Percentiles rank a stretch among this genome's conserved stretches.
phyloP scores from a whole-genome alignment of 257 asterid species.

The Leonotis leonurus region DNA sequence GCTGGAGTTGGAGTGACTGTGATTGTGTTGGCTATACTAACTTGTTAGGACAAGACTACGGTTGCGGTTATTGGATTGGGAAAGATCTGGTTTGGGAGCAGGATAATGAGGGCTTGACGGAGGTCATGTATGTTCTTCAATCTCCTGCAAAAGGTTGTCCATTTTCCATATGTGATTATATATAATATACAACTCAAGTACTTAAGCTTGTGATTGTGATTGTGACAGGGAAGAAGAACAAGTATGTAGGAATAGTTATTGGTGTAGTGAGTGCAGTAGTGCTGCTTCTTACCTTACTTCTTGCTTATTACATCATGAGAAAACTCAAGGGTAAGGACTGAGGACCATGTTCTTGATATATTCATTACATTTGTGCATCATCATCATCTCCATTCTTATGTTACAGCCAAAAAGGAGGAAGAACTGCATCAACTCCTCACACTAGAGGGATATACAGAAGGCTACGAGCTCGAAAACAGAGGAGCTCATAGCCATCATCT shows the following conservation, averaged over 20 bases:
- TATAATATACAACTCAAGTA: neutral
- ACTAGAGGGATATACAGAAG: neutral
- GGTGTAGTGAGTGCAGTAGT: neutral
- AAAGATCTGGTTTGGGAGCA: constrained; percentile 22
- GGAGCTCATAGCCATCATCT: neutral
- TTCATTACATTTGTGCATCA: neutral
- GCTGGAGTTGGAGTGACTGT: constrained; percentile 27
- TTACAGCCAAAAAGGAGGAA: neutral
- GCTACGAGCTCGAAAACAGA: neutral
- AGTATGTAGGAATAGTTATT: constrained; percentile 11
- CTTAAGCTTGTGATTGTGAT: no score
- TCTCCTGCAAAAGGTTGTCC: neutral
- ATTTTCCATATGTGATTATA: neutral
- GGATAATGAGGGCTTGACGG: constrained; percentile 6
- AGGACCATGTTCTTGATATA: neutral
- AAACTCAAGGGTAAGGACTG: neutral
- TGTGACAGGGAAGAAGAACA: neutral
- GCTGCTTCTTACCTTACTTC: constrained; percentile 1
- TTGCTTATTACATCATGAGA: constrained; percentile 13
- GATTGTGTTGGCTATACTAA: constrained; percentile 24
- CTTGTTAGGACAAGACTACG: neutral
- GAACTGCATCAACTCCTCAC: neutral
- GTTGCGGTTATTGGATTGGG: constrained; percentile 34
- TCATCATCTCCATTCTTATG: neutral
- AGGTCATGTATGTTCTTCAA: constrained; percentile 1